Percentiles rank a stretch among this genome's conserved stretches.
These are phyloP conservation scores for Flagelloscypha sp. DNA, from an alignment of 768 basidiomycete genomes.

Conservation along the genomic window DNA sequence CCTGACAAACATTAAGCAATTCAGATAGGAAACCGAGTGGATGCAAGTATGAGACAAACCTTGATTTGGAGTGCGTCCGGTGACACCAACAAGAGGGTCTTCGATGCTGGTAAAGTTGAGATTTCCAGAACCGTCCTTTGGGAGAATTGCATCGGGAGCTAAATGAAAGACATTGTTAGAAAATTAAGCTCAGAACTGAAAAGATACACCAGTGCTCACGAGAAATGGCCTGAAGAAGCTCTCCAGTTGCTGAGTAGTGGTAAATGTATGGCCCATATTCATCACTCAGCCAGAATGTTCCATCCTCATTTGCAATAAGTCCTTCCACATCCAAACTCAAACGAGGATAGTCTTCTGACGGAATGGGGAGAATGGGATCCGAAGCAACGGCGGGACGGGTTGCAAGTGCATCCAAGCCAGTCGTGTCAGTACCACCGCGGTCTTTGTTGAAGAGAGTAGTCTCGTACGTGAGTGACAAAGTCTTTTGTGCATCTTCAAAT, in stretches of 20 bases:
- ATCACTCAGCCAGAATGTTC: constrained; percentile 61
- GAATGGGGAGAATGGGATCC: constrained; percentile 39
- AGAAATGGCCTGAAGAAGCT: constrained; percentile 47
- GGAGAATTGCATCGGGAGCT: constrained; percentile 50
- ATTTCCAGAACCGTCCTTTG: constrained; percentile 31
- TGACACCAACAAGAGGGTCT: constrained; percentile 41
- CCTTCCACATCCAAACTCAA: constrained; percentile 54
- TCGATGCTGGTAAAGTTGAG: constrained; percentile 44
- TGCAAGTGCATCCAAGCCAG: constrained; percentile 46
- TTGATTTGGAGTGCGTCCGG: constrained; percentile 49
- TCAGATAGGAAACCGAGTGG: not conserved
- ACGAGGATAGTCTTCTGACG: constrained; percentile 31
- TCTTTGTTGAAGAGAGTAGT: constrained; percentile 45
- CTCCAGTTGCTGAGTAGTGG: constrained; percentile 36
- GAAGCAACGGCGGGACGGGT: constrained; percentile 31
- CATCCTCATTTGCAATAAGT: constrained; percentile 47
- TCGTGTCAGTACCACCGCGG: constrained; percentile 35
- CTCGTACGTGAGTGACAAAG: constrained; percentile 41
- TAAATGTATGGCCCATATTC: constrained; percentile 68
- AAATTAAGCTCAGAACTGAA: no score
- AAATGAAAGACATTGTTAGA: no score
- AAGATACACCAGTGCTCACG: no score
- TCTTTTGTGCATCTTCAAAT: constrained; percentile 42
- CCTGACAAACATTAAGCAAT: constrained; percentile 22
- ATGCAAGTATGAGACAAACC: constrained; percentile 21